phyloP scores from a whole-genome alignment of 75 land plant genomes.

The Picea sitchensis region DNA sequence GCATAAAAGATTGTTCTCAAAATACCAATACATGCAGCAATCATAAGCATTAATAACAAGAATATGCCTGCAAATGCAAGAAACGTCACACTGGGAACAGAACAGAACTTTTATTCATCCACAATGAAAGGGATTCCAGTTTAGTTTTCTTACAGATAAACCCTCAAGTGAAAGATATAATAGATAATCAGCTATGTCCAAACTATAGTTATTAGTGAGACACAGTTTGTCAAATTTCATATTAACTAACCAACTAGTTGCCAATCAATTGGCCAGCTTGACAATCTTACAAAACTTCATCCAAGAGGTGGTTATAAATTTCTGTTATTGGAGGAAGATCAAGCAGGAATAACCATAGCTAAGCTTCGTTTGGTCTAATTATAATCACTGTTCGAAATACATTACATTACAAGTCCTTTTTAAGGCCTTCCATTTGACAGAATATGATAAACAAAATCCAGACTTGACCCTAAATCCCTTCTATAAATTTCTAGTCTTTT shows the following conservation, averaged over 20 bases:
- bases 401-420: too few species aligned
- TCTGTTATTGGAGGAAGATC: not conserved
- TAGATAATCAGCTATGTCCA: not conserved
- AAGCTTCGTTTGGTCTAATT: too few species aligned
- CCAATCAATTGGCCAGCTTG: too few species aligned
- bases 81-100: not conserved
- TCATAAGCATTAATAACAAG: not conserved
- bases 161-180: not conserved
- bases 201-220: not conserved
- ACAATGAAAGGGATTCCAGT: not conserved
- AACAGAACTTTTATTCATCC: not conserved
- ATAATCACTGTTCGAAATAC: too few species aligned
- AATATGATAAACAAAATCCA: too few species aligned
- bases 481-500: too few species aligned
- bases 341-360: too few species aligned
- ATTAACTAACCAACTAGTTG: too few species aligned
- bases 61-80: not conserved
- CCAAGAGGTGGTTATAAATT: not conserved
- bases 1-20: not conserved
- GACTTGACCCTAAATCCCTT: too few species aligned
- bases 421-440: too few species aligned
- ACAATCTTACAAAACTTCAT: not conserved
- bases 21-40: not conserved
- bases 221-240: not conserved
- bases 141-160: not conserved